Evolutionary conservation across 805 yeast species (phyloP), one percentile per base, ranked within the genome.

Genomic region (Starmerella ratchasimensis): DNA sequence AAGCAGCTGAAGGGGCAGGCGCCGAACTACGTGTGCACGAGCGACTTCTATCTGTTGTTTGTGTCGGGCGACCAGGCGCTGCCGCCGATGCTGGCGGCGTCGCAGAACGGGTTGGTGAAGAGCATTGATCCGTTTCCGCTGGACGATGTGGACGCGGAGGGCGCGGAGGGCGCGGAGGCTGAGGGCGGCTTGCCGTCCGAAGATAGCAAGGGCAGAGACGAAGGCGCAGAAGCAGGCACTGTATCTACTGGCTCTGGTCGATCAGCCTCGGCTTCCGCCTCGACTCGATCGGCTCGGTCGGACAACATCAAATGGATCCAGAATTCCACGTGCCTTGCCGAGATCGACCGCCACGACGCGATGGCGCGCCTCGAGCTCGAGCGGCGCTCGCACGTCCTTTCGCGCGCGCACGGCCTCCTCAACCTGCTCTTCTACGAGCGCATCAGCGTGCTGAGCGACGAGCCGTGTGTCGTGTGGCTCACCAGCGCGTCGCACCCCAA

Each of bases 291-390:
- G n/a, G n/a, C n/a, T n/a, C n/a, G n/a, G n/a, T n/a, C n/a, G n/a
- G n/a, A n/a, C n/a, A 23, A 44, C 20, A 64, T 84, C 3, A 49
- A 52, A 2, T 83, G 94, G 94, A 55, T 82, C 8, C 38, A 37
- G 23, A 14, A 37, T 9, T 32, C 49, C 31, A 60, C 59, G 3
- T 61, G 63, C 1, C 42, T 45, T 1, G 62, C 61, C 2, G 69
- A 68, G 4, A 71, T 75, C 46, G 56, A 61, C 1, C 46, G 51
- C 6, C 49, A 63, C 16, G 95, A 86, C 50, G 46, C 55, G 1
- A 58, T 57, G 31, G 93, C 93, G 0, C 47, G 72, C n/a, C 62
- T 64, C 20, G 88, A 81, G 44, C 68, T 69, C 29, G 75, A 76
- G 43, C 63, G 96, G 41, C 64, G 76, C 36, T 57, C 74, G 1